A percentile compares a stretch with the other conserved stretches of the same genome.
phyloP scores from a whole-genome alignment of 495 filamentous ascomycete species.

The Penicillium cinerascens region DNA sequence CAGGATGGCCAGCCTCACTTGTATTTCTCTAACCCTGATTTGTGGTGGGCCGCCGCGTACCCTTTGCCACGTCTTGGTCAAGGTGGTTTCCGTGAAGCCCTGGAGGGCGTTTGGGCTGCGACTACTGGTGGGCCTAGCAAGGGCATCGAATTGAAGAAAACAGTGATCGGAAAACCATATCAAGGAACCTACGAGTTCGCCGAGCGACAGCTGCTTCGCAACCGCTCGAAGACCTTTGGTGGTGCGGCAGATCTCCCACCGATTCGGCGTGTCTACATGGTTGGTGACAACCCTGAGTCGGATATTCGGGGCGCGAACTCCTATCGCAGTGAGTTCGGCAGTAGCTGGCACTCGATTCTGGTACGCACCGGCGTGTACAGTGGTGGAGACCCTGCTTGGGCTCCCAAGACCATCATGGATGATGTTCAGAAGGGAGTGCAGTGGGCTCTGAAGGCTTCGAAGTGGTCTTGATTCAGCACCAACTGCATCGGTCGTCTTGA shows the following conservation, averaged over 20 bases:
- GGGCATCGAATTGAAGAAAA: constrained; percentile 58
- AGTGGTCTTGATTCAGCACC: constrained; percentile 30
- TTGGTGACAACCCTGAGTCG: constrained; percentile 94
- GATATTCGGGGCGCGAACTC: constrained; percentile 90
- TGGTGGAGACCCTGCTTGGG: constrained; percentile 53
- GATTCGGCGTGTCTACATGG: constrained; percentile 80
- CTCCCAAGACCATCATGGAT: constrained; percentile 58
- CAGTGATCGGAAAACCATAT: constrained; percentile 80
- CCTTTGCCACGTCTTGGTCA: constrained; percentile 88
- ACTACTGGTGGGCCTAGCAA: constrained; percentile 58
- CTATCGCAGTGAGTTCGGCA: constrained; percentile 61
- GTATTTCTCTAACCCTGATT: constrained; percentile 87
- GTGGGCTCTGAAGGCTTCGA: constrained; percentile 55
- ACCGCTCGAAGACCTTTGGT: constrained; percentile 50
- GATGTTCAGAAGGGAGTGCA: constrained; percentile 66
- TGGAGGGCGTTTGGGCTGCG: constrained; percentile 73
- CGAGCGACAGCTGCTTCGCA: constrained; percentile 62
- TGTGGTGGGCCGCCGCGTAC: constrained; percentile 81
- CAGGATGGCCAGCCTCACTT: constrained; percentile 74
- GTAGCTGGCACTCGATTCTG: constrained; percentile 74
- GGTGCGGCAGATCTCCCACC: constrained; percentile 29
- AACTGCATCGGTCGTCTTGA: background rate
- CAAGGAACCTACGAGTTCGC: constrained; percentile 77
- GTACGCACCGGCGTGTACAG: constrained; percentile 80
- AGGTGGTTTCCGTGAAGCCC: constrained; percentile 80